Evolutionary conservation across 495 filamentous ascomycete genomes (phyloP).

Genomic region (Hypoxylon trugodes): DNA sequence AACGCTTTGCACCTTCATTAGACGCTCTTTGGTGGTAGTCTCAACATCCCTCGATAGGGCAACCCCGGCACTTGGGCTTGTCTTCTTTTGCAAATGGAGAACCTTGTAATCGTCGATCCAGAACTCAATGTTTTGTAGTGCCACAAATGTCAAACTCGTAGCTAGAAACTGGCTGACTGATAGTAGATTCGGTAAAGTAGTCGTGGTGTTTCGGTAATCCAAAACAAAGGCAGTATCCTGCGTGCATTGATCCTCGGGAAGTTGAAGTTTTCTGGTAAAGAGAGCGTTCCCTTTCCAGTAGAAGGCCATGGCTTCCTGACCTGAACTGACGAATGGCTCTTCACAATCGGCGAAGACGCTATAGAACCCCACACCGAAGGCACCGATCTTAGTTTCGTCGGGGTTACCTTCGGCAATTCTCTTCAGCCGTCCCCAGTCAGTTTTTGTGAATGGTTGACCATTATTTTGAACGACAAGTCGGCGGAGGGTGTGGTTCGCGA

Average conservation of each 20-base stretch:
- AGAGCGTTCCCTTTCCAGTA: constrained; percentile 98
- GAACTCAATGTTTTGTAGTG: constrained; percentile 84
- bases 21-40: constrained; percentile 77
- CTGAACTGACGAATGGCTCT: constrained; percentile 93
- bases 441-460: constrained; percentile 81
- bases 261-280: constrained; percentile 81
- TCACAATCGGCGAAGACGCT: constrained; percentile 98
- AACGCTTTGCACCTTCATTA: constrained; percentile 82
- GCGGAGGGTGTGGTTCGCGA: constrained; percentile 82
- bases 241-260: constrained; percentile 68
- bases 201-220: constrained; percentile 86
- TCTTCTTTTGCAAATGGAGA: constrained; percentile 80
- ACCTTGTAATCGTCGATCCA: constrained; percentile 89
- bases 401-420: constrained; percentile 98
- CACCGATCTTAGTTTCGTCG: constrained; percentile 98
- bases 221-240: constrained; percentile 88
- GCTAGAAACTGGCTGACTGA: constrained; percentile 90
- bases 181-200: constrained; percentile 83
- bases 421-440: constrained; percentile 93
- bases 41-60: constrained; percentile 82
- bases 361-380: constrained; percentile 98
- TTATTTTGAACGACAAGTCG: constrained; percentile 90
- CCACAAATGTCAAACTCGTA: constrained; percentile 96
- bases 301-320: constrained; percentile 92
- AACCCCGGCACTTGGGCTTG: constrained; percentile 74